Conservation (phyloP, 495 filamentous ascomycete genomes). For the Podospora comata region DNA sequence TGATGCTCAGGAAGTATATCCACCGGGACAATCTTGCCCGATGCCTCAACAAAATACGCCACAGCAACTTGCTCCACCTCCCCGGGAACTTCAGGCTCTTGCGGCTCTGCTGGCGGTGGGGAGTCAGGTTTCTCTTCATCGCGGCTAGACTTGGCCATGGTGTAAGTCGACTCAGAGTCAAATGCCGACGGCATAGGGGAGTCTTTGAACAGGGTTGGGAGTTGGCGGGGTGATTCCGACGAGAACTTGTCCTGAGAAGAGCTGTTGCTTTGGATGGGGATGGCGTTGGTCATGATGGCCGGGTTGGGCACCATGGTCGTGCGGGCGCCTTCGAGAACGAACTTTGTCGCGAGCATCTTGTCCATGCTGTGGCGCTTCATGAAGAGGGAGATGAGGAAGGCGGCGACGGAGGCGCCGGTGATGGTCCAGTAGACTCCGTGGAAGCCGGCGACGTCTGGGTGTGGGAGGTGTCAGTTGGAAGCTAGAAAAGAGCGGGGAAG, state of each 20-base stretch:
- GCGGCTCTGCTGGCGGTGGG: neutral
- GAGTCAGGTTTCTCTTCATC: neutral
- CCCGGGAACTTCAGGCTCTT: neutral
- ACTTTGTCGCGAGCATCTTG: constrained; percentile 29
- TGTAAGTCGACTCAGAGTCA: constrained; percentile 10
- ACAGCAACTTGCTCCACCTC: constrained; percentile 6
- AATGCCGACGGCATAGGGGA: constrained; percentile 4
- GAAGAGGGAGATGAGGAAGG: constrained; percentile 23
- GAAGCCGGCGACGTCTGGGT: constrained; percentile 26
- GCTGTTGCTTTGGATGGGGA: neutral
- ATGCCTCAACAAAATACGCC: constrained; percentile 25
- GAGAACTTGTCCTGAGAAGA: neutral
- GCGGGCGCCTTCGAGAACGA: constrained; percentile 23
- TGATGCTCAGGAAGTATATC: constrained; percentile 12
- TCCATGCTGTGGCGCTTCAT: constrained; percentile 31
- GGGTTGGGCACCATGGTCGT: neutral
- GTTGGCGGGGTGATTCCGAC: neutral
- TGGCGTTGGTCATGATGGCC: neutral
- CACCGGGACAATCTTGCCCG: constrained; percentile 17
- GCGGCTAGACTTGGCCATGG: neutral
- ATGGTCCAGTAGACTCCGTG: constrained; percentile 32
- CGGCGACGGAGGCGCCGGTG: constrained; percentile 18
- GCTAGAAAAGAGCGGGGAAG: neutral
- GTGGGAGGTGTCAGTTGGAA: neutral
- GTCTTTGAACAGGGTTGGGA: constrained; percentile 2